These are phyloP conservation scores for Austroboletus festivus DNA, from an alignment of 768 basidiomycete species.

Conservation along the genomic window DNA sequence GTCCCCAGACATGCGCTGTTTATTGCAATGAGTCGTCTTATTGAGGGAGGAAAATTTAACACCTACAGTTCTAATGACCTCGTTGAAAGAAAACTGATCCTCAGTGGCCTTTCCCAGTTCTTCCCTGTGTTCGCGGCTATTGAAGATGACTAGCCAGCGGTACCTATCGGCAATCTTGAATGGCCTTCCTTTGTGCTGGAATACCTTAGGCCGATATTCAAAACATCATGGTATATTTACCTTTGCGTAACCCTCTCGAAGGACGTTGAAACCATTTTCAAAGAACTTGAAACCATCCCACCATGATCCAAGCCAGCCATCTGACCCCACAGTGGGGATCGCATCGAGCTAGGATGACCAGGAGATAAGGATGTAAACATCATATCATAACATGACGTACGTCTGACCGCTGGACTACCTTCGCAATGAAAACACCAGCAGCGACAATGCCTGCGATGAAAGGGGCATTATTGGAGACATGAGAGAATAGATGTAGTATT, in stretches of 20 bases:
- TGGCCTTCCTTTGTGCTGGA: constrained; percentile 30
- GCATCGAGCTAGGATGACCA: not conserved
- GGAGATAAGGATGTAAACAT: not conserved
- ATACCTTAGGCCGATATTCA: too few species aligned
- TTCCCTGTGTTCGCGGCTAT: constrained; percentile 41
- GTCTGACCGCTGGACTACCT: not conserved
- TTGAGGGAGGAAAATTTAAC: not conserved
- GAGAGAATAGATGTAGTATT: not conserved
- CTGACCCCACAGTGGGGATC: constrained; percentile 23
- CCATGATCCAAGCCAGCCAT: constrained; percentile 27
- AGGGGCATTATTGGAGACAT: not conserved
- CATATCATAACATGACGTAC: not conserved
- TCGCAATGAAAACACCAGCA: not conserved
- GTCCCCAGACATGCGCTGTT: constrained; percentile 16
- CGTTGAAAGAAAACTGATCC: constrained; percentile 41
- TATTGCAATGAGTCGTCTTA: constrained; percentile 1
- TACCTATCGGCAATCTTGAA: constrained; percentile 46
- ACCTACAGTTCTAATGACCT: constrained; percentile 40
- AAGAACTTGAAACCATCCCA: constrained; percentile 16
- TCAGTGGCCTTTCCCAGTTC: constrained; percentile 51
- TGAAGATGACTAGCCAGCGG: constrained; percentile 45
- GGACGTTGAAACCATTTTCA: constrained; percentile 14
- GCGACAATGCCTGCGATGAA: not conserved
- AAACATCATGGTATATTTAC: constrained; percentile 6
- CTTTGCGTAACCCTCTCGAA: constrained; percentile 32